These are phyloP conservation scores for Arachis monticola DNA, from an alignment of 331 rosid genomes.

Conservation along the genomic window DNA sequence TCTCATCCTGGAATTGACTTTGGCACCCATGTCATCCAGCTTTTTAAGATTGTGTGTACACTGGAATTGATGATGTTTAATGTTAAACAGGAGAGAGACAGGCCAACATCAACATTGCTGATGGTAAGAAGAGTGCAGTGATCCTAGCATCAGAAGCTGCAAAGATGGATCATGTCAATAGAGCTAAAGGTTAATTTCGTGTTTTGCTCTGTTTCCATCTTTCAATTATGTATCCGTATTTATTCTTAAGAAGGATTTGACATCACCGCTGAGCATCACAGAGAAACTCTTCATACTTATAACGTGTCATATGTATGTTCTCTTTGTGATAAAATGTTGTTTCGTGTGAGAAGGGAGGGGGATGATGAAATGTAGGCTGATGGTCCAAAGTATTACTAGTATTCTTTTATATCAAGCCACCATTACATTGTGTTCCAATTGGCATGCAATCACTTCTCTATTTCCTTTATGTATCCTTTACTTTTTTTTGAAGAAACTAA, in stretches of 20 bases:
- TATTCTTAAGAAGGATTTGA: conserved; percentile 33
- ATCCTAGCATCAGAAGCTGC: conserved; percentile 95
- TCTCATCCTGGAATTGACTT: conserved; percentile 32
- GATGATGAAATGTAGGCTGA: conserved; percentile 23
- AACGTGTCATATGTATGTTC: background rate
- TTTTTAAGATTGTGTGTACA: conserved; percentile 29
- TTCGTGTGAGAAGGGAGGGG: conserved; percentile 27
- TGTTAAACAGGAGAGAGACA: conserved; percentile 90
- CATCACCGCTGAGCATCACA: conserved; percentile 22
- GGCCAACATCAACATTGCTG: conserved; percentile 86
- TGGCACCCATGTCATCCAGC: conserved; percentile 21
- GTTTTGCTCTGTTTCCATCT: conserved; percentile 20
- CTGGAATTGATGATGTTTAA: conserved; percentile 33
- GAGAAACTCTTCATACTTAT: conserved; percentile 17
- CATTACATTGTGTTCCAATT: conserved; percentile 26
- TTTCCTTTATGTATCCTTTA: conserved; percentile 31
- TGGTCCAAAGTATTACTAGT: conserved; percentile 7
- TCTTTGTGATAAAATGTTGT: conserved; percentile 20
- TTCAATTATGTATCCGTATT: conserved; percentile 5
- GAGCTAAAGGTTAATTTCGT: conserved; percentile 66
- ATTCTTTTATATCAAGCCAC: no score
- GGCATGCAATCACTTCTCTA: conserved; percentile 9
- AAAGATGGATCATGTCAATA: conserved; percentile 80
- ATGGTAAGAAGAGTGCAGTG: conserved; percentile 81
- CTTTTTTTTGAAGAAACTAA: conserved; percentile 6